Conservation (phyloP, 2,329 filamentous ascomycete species). For the Colletotrichum kahawae region DNA sequence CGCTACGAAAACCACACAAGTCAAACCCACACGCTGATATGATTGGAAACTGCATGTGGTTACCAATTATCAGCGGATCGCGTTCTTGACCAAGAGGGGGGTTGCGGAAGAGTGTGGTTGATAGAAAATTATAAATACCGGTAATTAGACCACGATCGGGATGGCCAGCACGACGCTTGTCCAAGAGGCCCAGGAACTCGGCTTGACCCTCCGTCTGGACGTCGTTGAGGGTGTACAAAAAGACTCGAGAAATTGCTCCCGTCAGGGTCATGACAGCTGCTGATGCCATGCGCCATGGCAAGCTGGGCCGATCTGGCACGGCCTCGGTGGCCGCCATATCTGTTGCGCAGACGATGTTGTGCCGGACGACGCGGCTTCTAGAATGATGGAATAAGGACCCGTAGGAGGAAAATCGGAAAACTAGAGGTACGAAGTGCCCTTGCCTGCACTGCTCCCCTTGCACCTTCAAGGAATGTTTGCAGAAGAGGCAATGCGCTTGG, state of each 20-base stretch:
- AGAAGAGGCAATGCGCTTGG: neutral
- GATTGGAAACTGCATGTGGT: slow-evolving; percentile 73
- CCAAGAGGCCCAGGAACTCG: slow-evolving; percentile 75
- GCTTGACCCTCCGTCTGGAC: slow-evolving; percentile 81
- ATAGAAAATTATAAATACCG: slow-evolving; percentile 34
- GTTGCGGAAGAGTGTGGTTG: neutral
- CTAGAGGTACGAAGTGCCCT: neutral
- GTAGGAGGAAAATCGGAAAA: neutral
- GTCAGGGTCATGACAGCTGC: slow-evolving; percentile 76
- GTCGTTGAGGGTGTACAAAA: slow-evolving; percentile 76
- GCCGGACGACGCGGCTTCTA: neutral
- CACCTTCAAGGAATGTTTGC: neutral
- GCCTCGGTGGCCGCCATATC: neutral
- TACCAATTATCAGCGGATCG: neutral
- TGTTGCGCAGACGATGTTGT: neutral
- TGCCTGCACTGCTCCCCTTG: neutral
- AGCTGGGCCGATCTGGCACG: slow-evolving; percentile 52
- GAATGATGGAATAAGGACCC: neutral
- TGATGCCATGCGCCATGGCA: slow-evolving; percentile 77
- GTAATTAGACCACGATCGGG: slow-evolving; percentile 83
- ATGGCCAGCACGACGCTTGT: slow-evolving; percentile 68
- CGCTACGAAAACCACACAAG: slow-evolving; percentile 4
- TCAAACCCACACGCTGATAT: slow-evolving; percentile 80
- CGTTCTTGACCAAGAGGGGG: neutral
- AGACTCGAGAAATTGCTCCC: slow-evolving; percentile 72